Conservation (phyloP, 768 basidiomycete genomes). For the Lactarius quietus region DNA sequence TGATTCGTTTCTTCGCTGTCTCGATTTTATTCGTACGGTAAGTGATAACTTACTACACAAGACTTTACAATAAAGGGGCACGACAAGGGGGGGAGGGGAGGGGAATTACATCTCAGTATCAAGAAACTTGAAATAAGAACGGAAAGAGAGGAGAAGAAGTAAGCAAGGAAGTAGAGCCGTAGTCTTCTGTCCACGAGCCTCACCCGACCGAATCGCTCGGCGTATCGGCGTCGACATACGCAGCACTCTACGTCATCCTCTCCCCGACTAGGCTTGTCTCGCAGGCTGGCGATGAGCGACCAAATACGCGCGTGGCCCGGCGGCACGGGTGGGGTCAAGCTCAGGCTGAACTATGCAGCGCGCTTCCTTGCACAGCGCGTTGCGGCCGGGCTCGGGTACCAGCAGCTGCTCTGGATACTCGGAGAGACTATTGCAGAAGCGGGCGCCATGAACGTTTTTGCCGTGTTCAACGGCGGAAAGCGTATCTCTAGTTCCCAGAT, state of each 20-base stretch:
- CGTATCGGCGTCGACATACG: conserved; percentile 72
- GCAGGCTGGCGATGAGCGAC: conserved; percentile 43
- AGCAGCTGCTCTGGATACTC: conserved; percentile 50
- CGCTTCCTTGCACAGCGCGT: conserved; percentile 41
- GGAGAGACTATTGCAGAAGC: conserved; percentile 35
- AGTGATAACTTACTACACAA: conserved; percentile 18
- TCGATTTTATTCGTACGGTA: conserved; percentile 14
- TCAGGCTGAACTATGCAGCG: conserved; percentile 38
- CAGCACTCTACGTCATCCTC: conserved; percentile 81
- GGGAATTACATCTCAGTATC: conserved; percentile 8
- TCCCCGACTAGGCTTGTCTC: conserved; percentile 52
- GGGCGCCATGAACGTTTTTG: conserved; percentile 46
- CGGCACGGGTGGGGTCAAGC: conserved; percentile 49
- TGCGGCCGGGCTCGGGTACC: conserved; percentile 45
- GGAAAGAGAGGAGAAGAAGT: background rate
- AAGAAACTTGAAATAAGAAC: background rate
- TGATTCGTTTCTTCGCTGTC: background rate
- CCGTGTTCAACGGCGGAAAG: conserved; percentile 40
- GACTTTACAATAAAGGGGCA: conserved; percentile 4
- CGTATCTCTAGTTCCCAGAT: background rate
- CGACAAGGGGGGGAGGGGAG: background rate
- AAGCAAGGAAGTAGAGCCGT: too few species aligned
- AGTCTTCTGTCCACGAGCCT: background rate
- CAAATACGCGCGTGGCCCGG: conserved; percentile 50
- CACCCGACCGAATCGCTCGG: conserved; percentile 49